Percentiles rank a stretch among this genome's conserved stretches.
These are phyloP conservation scores for Naganishia sp. DNA, from an alignment of 1,284 basidiomycete species.

Conservation along the genomic window DNA sequence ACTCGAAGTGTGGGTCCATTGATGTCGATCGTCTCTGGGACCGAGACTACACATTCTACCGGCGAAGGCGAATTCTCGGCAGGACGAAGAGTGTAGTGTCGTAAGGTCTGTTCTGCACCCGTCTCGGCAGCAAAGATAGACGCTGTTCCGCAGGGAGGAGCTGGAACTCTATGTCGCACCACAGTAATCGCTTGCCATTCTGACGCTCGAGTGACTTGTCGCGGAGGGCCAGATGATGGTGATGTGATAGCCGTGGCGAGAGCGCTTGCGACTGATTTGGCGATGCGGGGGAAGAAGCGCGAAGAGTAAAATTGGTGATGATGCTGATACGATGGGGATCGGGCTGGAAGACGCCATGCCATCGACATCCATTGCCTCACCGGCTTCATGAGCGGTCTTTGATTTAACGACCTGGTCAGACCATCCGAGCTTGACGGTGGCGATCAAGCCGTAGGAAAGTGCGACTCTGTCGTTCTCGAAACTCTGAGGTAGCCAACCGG, in stretches of 20 bases:
- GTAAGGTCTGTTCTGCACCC: conserved; percentile 33
- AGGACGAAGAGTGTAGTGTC: conserved; percentile 41
- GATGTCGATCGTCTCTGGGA: conserved; percentile 51
- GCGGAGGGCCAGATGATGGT: not conserved
- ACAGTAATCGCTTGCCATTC: conserved; percentile 39
- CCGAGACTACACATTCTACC: conserved; percentile 47
- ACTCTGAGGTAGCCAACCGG: conserved; percentile 51
- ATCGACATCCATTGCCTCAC: conserved; percentile 4
- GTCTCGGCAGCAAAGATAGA: not conserved
- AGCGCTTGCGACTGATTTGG: conserved; percentile 31
- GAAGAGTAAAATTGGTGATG: conserved; percentile 10
- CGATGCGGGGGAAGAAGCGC: conserved; percentile 31
- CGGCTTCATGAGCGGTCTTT: not conserved
- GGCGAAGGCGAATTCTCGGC: conserved; percentile 37
- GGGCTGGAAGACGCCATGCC: conserved; percentile 21
- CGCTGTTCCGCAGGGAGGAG: not conserved
- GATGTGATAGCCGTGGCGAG: conserved; percentile 28
- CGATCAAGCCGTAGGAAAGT: conserved; percentile 43
- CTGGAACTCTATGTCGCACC: conserved; percentile 44
- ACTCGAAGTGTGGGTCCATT: conserved; percentile 44
- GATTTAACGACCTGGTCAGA: conserved; percentile 1
- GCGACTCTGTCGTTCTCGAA: conserved; percentile 38
- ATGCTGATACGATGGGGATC: conserved; percentile 27
- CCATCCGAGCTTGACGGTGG: conserved; percentile 43
- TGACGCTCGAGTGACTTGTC: conserved; percentile 12